Percentiles rank a stretch among this genome's conserved stretches.
These are phyloP conservation scores for Warburgia ugandensis DNA, from an alignment of 164 flowering plant genomes.

Conservation along the genomic window DNA sequence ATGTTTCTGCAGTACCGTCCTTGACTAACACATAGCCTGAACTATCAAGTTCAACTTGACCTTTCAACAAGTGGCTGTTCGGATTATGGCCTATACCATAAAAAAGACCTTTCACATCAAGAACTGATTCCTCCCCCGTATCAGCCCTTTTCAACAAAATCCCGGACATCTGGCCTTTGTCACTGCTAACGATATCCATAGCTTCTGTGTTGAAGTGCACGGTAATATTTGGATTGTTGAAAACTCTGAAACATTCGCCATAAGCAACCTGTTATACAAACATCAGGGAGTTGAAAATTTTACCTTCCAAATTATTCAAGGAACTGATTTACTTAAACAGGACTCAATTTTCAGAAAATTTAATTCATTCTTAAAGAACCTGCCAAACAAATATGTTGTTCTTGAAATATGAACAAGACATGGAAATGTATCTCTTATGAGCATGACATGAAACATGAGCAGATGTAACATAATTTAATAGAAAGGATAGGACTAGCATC, in stretches of 20 bases:
- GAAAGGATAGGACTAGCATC: too few relatives aligned
- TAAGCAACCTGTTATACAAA: conserved; percentile 99
- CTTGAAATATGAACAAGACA: not conserved
- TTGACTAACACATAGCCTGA: conserved; percentile 82
- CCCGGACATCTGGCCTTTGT: conserved; percentile 95
- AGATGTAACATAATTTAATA: too few relatives aligned
- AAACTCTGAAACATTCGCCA: conserved; percentile 99
- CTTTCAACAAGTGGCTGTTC: conserved; percentile 83
- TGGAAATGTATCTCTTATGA: not conserved
- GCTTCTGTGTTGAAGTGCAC: conserved; percentile 94
- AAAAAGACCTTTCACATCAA: conserved; percentile 86
- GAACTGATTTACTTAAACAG: conserved; percentile 8
- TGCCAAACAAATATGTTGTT: too few relatives aligned
- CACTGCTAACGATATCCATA: conserved; percentile 82
- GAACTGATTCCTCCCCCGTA: conserved; percentile 70
- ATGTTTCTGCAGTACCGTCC: conserved; percentile 79
- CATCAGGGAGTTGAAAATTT: conserved; percentile 92
- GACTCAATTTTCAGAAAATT: not conserved
- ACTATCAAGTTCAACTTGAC: conserved; percentile 77
- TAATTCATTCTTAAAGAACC: too few relatives aligned
- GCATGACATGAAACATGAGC: not conserved
- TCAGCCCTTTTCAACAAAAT: conserved; percentile 53
- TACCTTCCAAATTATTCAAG: conserved; percentile 33
- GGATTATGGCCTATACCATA: conserved; percentile 98
- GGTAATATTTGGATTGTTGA: conserved; percentile 92